Percentiles rank a stretch among this genome's conserved stretches.
phyloP scores from a whole-genome alignment of 2,329 filamentous ascomycete species.

The Fusarium sp. region DNA sequence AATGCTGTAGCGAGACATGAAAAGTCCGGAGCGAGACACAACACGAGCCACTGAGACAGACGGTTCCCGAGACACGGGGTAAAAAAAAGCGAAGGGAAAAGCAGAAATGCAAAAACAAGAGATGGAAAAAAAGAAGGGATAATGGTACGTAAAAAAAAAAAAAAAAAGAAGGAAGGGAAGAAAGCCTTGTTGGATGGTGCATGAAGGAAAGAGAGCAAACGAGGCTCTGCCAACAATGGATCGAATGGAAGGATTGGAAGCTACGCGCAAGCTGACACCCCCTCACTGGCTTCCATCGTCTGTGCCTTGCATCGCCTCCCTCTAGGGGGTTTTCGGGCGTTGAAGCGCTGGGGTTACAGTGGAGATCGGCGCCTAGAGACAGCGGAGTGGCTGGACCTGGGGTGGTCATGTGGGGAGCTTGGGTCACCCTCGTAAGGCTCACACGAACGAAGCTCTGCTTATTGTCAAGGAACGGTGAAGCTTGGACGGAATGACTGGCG shows the following conservation, averaged over 20 bases:
- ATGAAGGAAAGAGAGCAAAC: neutral
- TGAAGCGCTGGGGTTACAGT: neutral
- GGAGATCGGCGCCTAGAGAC: neutral
- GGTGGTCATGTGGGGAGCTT: constrained; percentile 1
- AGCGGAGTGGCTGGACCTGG: neutral
- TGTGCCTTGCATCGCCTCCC: constrained; percentile 14
- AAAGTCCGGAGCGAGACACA: constrained; percentile 12
- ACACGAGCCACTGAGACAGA: constrained; percentile 21
- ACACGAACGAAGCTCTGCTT: neutral
- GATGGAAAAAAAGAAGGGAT: neutral
- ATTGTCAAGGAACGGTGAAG: neutral
- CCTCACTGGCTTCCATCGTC: constrained; percentile 1
- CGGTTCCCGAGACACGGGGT: constrained; percentile 14
- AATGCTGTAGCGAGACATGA: constrained; percentile 11
- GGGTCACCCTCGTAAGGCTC: neutral
- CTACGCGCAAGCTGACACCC: neutral
- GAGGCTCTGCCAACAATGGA: constrained; percentile 21
- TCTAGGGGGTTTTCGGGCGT: constrained; percentile 1
- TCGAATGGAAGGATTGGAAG: neutral
- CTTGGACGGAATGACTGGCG: neutral
- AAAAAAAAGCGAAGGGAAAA: neutral
- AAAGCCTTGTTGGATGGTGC: neutral
- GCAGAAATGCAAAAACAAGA: constrained; percentile 2
- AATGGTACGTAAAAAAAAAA: neutral
- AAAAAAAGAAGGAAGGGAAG: neutral